These are phyloP conservation scores for Corynascus novoguineensis DNA, from an alignment of 495 filamentous ascomycete species.

Conservation along the genomic window DNA sequence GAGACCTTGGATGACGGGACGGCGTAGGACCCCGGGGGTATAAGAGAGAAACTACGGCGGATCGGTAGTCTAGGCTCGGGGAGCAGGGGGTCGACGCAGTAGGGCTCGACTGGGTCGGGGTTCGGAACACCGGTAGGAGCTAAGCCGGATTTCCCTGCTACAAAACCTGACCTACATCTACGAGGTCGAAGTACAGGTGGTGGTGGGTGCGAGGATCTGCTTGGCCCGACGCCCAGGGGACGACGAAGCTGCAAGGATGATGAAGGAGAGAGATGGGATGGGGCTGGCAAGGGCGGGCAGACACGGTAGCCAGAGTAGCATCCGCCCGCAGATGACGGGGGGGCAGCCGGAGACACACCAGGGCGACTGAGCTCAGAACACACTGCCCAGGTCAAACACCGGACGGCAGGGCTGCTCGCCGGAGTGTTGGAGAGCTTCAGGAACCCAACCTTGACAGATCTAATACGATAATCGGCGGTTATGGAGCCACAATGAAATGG, in stretches of 20 bases:
- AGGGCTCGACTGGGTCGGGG: slow-evolving; percentile 42
- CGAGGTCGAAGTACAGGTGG: slow-evolving; percentile 39
- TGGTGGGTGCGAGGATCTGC: slow-evolving; percentile 41
- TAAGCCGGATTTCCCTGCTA: slow-evolving; percentile 48
- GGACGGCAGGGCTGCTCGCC: slow-evolving; percentile 19
- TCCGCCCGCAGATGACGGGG: slow-evolving; percentile 43
- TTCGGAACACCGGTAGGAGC: slow-evolving; percentile 49
- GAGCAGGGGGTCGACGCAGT: slow-evolving; percentile 21
- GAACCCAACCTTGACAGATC: slow-evolving; percentile 5
- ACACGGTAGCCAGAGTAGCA: slow-evolving; percentile 41
- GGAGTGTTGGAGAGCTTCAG: slow-evolving; percentile 19
- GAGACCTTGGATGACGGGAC: slow-evolving; percentile 37
- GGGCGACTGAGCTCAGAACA: slow-evolving; percentile 17
- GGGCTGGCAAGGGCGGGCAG: slow-evolving; percentile 29
- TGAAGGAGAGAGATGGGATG: slow-evolving; percentile 29
- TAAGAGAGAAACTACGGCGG: slow-evolving; percentile 39
- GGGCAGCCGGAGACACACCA: slow-evolving; percentile 17
- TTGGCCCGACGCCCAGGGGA: slow-evolving; percentile 40
- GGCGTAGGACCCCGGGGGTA: slow-evolving; percentile 44
- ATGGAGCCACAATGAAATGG: background rate
- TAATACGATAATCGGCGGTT: background rate
- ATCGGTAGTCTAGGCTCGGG: slow-evolving; percentile 35
- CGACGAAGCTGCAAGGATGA: slow-evolving; percentile 36
- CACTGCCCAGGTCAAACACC: slow-evolving; percentile 24
- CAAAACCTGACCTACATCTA: slow-evolving; percentile 45